Base-by-base conservation (phyloP, 2,329 filamentous ascomycete species). In the Seiridium cupressi region DNA sequence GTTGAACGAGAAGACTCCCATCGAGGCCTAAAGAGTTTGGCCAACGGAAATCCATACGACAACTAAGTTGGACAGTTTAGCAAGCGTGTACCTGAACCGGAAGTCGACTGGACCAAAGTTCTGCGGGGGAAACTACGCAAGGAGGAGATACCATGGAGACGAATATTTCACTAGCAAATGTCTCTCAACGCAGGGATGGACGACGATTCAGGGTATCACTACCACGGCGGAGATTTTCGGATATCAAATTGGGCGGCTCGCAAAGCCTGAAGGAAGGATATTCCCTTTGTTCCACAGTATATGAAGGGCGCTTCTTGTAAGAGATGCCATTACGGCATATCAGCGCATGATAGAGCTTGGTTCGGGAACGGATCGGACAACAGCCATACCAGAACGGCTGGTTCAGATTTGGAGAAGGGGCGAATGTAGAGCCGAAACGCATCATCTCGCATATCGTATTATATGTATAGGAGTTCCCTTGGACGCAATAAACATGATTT, bases 1-100 rank as follows among this genome's bases (percentile, higher is more conserved):
- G 44, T 18, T 70, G 36, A 65, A 59, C 54, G 70, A 72, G 64
- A 71, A 68, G 58, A 51, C 54, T 5, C 44, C 44, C 53, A 42
- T 55, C 53, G 18, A 60, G 57, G 54, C 58, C 11, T 55, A 58
- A 38, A 51, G 6, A 31, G 7, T 10, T 34, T 9, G 9, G 3
- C 3, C 10, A 35, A 6, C 5, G 9, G 8, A 35, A 34, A 35
- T 34, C 32, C 13, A 11, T 49, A 8, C 26, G 18, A 31, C 47
- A 32, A 49, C 5, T 11, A 49, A 31, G 10, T 48, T 48, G 18
- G 46, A 48, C 47, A 32, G 18, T 31, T 49, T 49, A 34, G 47
- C 47, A 32, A 49, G 47, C 47, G 47, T 49, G 47, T 49, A 35
- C 47, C 32, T 49, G 35, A 11, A 48, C 18, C 18, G 18, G 18